Percentiles rank a stretch among this genome's conserved stretches.
These are phyloP conservation scores for Novymonas esmeraldas DNA, from an alignment of 208 protist species.

Conservation along the genomic window DNA sequence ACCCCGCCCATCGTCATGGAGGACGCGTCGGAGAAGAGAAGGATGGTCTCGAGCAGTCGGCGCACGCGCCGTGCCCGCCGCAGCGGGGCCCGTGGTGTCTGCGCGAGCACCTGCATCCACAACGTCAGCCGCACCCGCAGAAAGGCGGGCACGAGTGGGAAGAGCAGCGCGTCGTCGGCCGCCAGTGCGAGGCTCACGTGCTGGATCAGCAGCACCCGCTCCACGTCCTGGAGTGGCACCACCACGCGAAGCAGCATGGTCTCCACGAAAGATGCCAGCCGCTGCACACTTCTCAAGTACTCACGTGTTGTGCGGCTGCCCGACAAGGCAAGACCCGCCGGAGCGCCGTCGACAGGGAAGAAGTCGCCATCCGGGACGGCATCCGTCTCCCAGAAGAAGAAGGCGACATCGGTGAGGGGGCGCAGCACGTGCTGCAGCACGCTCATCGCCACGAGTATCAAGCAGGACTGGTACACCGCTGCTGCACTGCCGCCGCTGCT, in stretches of 20 bases:
- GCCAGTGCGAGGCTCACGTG: slow-evolving; percentile 41
- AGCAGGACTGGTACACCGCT: slow-evolving; percentile 28
- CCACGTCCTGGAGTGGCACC: slow-evolving; percentile 15
- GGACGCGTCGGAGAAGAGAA: slow-evolving; percentile 59
- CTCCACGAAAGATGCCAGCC: slow-evolving; percentile 25
- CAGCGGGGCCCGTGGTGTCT: slow-evolving; percentile 31
- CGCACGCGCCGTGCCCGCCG: slow-evolving; percentile 35
- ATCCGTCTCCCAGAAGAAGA: slow-evolving; percentile 58
- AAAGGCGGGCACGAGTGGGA: slow-evolving; percentile 53
- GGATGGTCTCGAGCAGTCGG: slow-evolving; percentile 51
- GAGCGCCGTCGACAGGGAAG: slow-evolving; percentile 31
- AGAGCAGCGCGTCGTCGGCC: slow-evolving; percentile 51
- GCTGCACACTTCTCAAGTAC: slow-evolving; percentile 43
- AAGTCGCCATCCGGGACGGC: slow-evolving; percentile 57
- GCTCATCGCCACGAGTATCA: slow-evolving; percentile 37
- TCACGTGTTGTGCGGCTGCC: slow-evolving; percentile 61
- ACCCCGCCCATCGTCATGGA: slow-evolving; percentile 27
- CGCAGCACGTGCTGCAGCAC: slow-evolving; percentile 47
- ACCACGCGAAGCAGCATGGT: slow-evolving; percentile 18
- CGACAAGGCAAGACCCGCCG: slow-evolving; percentile 10
- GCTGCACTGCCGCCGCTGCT: slow-evolving; percentile 10
- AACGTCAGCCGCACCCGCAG: slow-evolving; percentile 41
- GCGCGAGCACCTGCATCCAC: slow-evolving; percentile 44
- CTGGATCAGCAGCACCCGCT: slow-evolving; percentile 41
- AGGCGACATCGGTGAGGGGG: slow-evolving; percentile 45